Evolutionary conservation across 1,284 basidiomycete genomes (phyloP).

Genomic region (Entoloma clypeatum): DNA sequence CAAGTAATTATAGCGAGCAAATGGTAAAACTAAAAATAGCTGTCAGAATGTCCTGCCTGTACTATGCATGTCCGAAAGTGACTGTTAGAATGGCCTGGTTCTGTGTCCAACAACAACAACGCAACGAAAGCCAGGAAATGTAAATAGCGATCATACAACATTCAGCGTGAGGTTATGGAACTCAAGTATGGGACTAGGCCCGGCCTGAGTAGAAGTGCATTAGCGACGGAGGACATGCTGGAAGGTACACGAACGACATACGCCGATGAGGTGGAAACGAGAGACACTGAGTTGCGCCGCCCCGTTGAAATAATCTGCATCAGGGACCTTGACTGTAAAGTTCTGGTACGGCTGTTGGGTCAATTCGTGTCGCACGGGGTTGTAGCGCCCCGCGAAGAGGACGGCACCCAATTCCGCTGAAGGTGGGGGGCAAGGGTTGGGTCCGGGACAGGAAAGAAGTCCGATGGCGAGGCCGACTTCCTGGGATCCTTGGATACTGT

Average conservation of each 20-base stretch:
- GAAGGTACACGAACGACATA: constrained; percentile 16
- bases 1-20: too few relatives aligned
- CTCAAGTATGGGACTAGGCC: constrained; percentile 16
- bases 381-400: constrained; percentile 29
- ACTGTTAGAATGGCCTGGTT: too few relatives aligned
- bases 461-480: constrained; percentile 30
- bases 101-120: too few relatives aligned
- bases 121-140: neutral
- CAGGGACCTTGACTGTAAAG: constrained; percentile 29
- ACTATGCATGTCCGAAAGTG: too few relatives aligned
- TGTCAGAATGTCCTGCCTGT: too few relatives aligned
- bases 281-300: constrained; percentile 29
- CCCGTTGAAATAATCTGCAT: constrained; percentile 17
- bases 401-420: constrained; percentile 25
- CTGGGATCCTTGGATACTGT: constrained; percentile 26
- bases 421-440: constrained; percentile 25
- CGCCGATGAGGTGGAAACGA: constrained; percentile 32
- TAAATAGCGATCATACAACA: constrained; percentile 8
- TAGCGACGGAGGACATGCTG: neutral
- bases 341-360: constrained; percentile 31
- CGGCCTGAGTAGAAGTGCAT: constrained; percentile 13
- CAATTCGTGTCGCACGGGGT: constrained; percentile 27
- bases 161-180: constrained; percentile 17
- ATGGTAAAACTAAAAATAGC: too few relatives aligned
- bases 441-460: constrained; percentile 22